A percentile compares a stretch with the other conserved stretches of the same genome.
Conservation (phyloP, 306 rosid species). For the Medicago truncatula region DNA sequence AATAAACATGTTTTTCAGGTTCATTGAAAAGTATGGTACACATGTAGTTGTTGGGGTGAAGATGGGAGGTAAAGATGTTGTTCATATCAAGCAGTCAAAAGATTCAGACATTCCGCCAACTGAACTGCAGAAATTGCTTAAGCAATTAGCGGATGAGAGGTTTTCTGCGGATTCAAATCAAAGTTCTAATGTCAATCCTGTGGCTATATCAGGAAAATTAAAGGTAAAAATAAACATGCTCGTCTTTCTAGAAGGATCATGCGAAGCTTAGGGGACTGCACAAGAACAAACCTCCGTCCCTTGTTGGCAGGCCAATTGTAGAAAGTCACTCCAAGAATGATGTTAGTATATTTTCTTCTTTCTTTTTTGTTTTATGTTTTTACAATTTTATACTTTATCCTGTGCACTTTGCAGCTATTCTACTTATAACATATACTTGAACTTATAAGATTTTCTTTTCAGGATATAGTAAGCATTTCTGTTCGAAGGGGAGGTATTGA, state of each 20-base stretch:
- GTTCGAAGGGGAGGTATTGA: slow-evolving; percentile 83
- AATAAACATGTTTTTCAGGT: slow-evolving; percentile 62
- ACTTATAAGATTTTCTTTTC: slow-evolving; percentile 43
- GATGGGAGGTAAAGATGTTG: slow-evolving; percentile 95
- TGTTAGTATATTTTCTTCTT: slow-evolving; percentile 52
- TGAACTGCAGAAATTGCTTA: slow-evolving; percentile 76
- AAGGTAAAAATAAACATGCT: slow-evolving; percentile 48
- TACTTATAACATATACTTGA: slow-evolving; percentile 18
- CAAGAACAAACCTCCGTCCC: slow-evolving; percentile 42
- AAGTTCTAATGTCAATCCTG: slow-evolving; percentile 44
- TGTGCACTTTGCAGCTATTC: slow-evolving; percentile 22
- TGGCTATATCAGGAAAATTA: slow-evolving; percentile 50
- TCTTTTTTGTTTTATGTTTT: not conserved
- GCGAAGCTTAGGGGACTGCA: slow-evolving; percentile 43
- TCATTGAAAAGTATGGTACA: slow-evolving; percentile 89
- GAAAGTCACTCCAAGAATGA: slow-evolving; percentile 62
- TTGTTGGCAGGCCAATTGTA: slow-evolving; percentile 56
- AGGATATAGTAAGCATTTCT: slow-evolving; percentile 64
- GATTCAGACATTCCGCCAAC: slow-evolving; percentile 58
- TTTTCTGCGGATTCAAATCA: slow-evolving; percentile 58
- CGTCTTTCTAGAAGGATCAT: slow-evolving; percentile 34
- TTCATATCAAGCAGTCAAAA: slow-evolving; percentile 74
- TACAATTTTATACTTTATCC: slow-evolving; percentile 10
- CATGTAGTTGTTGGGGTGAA: slow-evolving; percentile 87
- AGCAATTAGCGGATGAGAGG: slow-evolving; percentile 75